These are phyloP conservation scores for Lablab purpureus DNA, from an alignment of 306 rosid genomes.

Conservation along the genomic window DNA sequence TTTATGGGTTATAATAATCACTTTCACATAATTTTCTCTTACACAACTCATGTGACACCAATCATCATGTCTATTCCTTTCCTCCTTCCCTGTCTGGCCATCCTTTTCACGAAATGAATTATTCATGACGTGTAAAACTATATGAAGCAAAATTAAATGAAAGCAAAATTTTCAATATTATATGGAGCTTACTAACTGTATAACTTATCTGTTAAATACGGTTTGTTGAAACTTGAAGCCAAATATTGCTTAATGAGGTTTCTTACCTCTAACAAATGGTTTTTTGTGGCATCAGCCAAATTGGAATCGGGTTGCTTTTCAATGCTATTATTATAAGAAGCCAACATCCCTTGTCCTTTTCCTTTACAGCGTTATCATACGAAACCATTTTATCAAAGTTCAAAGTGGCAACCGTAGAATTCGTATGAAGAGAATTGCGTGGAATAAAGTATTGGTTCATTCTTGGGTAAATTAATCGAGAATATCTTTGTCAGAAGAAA, in stretches of 20 bases:
- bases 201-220: not conserved
- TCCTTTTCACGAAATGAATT: not conserved
- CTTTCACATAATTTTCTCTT: not conserved
- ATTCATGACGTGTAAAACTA: not conserved
- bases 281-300: slow-evolving; percentile 36
- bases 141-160: not conserved
- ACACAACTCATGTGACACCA: not conserved
- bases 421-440: not conserved
- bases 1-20: not conserved
- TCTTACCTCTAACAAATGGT: slow-evolving; percentile 45
- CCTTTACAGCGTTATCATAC: slow-evolving; percentile 31
- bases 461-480: slow-evolving; percentile 40
- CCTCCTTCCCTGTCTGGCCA: not conserved
- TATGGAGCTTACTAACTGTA: not conserved
- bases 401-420: slow-evolving; percentile 42
- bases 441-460: slow-evolving; percentile 39
- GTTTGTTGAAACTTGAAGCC: slow-evolving; percentile 41
- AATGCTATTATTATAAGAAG: slow-evolving; percentile 14
- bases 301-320: slow-evolving; percentile 20
- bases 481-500: slow-evolving; percentile 52
- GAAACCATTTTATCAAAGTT: slow-evolving; percentile 45
- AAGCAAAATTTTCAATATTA: not conserved
- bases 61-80: not conserved
- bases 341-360: slow-evolving; percentile 39
- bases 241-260: slow-evolving; percentile 44